A percentile compares a stretch with the other conserved stretches of the same genome.
Evolutionary conservation across 768 basidiomycete genomes (phyloP).

Genomic region (Crassisporium funariophilum): DNA sequence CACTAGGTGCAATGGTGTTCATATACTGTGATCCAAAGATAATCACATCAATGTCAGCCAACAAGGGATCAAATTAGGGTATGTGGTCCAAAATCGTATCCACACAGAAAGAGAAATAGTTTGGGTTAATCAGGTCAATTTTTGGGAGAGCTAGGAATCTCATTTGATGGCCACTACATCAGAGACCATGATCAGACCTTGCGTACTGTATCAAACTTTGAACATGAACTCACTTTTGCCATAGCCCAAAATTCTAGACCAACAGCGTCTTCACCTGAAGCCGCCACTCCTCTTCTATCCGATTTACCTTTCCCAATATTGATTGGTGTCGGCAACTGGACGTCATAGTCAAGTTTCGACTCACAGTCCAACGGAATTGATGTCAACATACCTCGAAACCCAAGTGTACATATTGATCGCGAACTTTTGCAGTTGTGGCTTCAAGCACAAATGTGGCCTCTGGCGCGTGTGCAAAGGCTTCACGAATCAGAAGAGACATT

Average conservation of each 20-base stretch:
- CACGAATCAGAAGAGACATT: constrained; percentile 31
- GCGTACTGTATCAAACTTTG: neutral
- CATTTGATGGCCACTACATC: constrained; percentile 4
- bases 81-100: no score
- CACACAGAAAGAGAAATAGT: no score
- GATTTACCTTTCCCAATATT: constrained; percentile 23
- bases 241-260: constrained; percentile 25
- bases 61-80: no score
- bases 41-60: no score
- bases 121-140: no score
- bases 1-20: no score
- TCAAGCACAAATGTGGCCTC: constrained; percentile 26
- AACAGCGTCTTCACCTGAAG: constrained; percentile 17
- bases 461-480: constrained; percentile 26
- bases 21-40: no score
- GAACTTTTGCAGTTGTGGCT: constrained; percentile 28
- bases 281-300: constrained; percentile 16
- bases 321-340: constrained; percentile 17
- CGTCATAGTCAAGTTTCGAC: neutral
- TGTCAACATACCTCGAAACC: constrained; percentile 29
- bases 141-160: no score
- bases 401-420: constrained; percentile 32
- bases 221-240: constrained; percentile 16
- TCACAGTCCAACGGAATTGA: neutral
- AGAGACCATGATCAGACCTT: neutral